These are phyloP conservation scores for Aspergillus fumigatiaffinis DNA, from an alignment of 2,329 filamentous ascomycete genomes.

Conservation along the genomic window DNA sequence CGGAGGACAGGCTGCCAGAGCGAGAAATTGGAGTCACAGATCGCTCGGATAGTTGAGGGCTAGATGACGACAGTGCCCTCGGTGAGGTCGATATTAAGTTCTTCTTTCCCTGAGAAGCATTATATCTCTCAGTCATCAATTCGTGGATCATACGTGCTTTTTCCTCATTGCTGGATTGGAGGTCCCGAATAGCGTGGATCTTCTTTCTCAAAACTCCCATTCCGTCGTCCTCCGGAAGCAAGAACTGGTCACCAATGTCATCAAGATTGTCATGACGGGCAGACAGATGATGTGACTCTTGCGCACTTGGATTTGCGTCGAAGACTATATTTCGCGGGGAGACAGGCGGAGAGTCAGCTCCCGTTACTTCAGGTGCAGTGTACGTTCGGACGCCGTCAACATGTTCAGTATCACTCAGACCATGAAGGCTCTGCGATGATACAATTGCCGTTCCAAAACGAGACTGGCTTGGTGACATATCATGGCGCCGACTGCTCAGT, in stretches of 20 bases:
- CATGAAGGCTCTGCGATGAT: background rate
- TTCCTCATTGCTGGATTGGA: constrained; percentile 55
- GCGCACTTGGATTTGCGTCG: background rate
- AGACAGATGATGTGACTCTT: background rate
- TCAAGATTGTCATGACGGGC: constrained; percentile 10
- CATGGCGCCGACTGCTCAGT: constrained; percentile 8
- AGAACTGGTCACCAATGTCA: constrained; percentile 14
- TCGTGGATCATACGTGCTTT: constrained; percentile 71
- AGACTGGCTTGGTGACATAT: background rate
- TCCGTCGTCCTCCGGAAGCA: constrained; percentile 72
- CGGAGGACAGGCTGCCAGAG: constrained; percentile 25
- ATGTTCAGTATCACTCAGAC: background rate
- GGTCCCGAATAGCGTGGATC: constrained; percentile 65
- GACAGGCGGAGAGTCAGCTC: background rate
- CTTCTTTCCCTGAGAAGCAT: constrained; percentile 38
- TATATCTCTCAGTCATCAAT: constrained; percentile 66
- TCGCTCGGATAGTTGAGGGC: constrained; percentile 21
- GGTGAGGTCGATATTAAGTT: constrained; percentile 14
- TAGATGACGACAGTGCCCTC: constrained; percentile 21
- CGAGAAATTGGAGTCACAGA: constrained; percentile 30
- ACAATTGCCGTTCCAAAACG: background rate
- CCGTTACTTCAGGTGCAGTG: background rate
- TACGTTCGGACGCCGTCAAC: background rate
- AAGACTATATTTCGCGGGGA: constrained; percentile 1
- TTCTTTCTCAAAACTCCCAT: constrained; percentile 64